phyloP scores from a whole-genome alignment of 2,329 filamentous ascomycete genomes.

The Sporothrix mexicana region DNA sequence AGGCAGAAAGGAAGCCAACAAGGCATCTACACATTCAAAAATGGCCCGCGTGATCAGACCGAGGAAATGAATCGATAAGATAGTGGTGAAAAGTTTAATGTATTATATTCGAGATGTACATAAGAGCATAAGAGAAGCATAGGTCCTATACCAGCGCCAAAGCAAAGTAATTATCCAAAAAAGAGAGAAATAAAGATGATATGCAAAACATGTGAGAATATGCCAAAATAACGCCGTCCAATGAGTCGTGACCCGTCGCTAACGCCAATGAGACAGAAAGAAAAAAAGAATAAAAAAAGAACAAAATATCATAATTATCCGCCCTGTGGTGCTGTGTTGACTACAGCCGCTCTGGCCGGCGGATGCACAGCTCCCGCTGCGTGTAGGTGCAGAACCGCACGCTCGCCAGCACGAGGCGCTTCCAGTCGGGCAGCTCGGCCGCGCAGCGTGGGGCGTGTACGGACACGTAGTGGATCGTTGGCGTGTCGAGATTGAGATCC shows the following conservation, averaged over 20 bases:
- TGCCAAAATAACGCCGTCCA: background rate
- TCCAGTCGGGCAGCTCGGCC: constrained; percentile 47
- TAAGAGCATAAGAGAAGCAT: background rate
- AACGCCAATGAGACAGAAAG: background rate
- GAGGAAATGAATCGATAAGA: too few relatives aligned
- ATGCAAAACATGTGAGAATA: background rate
- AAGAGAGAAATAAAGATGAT: background rate
- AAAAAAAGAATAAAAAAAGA: background rate
- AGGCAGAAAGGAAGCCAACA: too few relatives aligned
- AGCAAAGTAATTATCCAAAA: background rate
- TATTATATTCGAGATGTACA: too few relatives aligned
- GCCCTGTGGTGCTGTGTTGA: too few relatives aligned
- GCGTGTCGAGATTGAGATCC: constrained; percentile 40
- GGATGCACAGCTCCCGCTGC: constrained; percentile 27
- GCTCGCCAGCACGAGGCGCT: constrained; percentile 39
- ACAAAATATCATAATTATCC: too few relatives aligned
- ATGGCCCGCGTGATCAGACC: too few relatives aligned
- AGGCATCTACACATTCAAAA: too few relatives aligned
- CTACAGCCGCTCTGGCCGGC: constrained; percentile 33
- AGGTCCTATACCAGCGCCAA: too few relatives aligned
- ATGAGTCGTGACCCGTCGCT: background rate
- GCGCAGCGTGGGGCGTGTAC: constrained; percentile 50
- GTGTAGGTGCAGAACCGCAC: constrained; percentile 34
- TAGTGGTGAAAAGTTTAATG: too few relatives aligned
- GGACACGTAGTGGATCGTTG: constrained; percentile 44